A percentile compares a stretch with the other conserved stretches of the same genome.
Conservation (phyloP, 495 filamentous ascomycete species). For the Aspergillus sclerotioniger region DNA sequence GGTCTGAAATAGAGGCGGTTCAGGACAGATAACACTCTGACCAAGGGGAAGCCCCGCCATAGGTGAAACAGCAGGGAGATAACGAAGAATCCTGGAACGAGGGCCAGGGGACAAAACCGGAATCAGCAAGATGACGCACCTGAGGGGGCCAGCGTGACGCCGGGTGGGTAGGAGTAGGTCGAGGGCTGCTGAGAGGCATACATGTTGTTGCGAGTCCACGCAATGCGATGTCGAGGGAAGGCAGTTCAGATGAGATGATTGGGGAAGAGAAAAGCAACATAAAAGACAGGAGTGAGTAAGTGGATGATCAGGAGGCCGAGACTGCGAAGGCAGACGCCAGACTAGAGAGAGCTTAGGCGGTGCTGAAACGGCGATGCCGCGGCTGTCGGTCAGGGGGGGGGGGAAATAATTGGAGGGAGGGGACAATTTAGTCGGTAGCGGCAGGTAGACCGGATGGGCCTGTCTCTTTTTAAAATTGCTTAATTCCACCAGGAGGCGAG, state of each 20-base stretch:
- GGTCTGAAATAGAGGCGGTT: slow-evolving; percentile 14
- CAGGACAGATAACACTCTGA: slow-evolving; percentile 10
- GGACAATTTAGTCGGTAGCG: slow-evolving; percentile 4
- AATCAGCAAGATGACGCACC: slow-evolving; percentile 35
- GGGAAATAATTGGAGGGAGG: slow-evolving; percentile 17
- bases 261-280: slow-evolving; percentile 10
- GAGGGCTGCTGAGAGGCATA: slow-evolving; percentile 37
- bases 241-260: slow-evolving; percentile 15
- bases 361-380: slow-evolving; percentile 29
- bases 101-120: slow-evolving; percentile 9
- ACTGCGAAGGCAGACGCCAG: slow-evolving; percentile 6
- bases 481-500: slow-evolving; percentile 1
- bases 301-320: slow-evolving; percentile 11
- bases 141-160: slow-evolving; percentile 37
- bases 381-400: slow-evolving; percentile 18
- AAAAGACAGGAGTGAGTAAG: slow-evolving; percentile 10
- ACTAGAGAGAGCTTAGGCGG: slow-evolving; percentile 9
- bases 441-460: background rate
- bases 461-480: slow-evolving; percentile 1
- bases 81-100: slow-evolving; percentile 10
- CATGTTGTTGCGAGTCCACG: slow-evolving; percentile 27
- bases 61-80: slow-evolving; percentile 21
- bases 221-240: slow-evolving; percentile 22
- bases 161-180: slow-evolving; percentile 36
- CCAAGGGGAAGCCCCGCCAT: slow-evolving; percentile 11